These are phyloP conservation scores for Lanmaoa rubissima DNA, from an alignment of 768 basidiomycete species.

Conservation along the genomic window DNA sequence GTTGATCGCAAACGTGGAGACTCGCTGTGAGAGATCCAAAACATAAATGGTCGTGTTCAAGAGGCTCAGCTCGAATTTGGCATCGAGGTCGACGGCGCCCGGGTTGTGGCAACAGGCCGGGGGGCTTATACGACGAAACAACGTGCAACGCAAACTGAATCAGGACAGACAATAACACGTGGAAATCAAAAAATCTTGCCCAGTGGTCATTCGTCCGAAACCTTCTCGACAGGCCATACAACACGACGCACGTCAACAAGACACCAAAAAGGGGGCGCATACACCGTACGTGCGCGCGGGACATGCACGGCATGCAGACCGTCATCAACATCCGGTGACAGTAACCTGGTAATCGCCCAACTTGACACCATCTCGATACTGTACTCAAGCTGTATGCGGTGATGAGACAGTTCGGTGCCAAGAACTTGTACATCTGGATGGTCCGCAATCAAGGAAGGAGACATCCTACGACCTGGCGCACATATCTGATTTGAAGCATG, in stretches of 20 bases:
- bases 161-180: constrained; percentile 88
- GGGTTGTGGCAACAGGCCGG: constrained; percentile 38
- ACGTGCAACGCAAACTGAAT: constrained; percentile 95
- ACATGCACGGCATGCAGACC: constrained; percentile 97
- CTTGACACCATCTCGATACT: constrained; percentile 98
- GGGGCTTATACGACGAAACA: constrained; percentile 42
- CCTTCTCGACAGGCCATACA: constrained; percentile 92
- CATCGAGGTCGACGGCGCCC: constrained; percentile 87
- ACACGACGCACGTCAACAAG: not conserved
- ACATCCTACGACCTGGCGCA: too few species aligned
- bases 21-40: constrained; percentile 92
- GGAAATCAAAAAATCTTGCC: constrained; percentile 97
- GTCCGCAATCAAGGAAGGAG: constrained; percentile 38
- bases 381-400: constrained; percentile 98
- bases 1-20: constrained; percentile 98
- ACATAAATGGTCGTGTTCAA: constrained; percentile 97
- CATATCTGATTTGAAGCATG: too few species aligned
- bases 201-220: constrained; percentile 89
- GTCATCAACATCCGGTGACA: constrained; percentile 90
- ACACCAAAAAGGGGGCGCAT: not conserved
- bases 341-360: constrained; percentile 99
- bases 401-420: constrained; percentile 95
- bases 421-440: constrained; percentile 99
- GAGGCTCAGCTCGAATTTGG: constrained; percentile 92
- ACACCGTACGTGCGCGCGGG: constrained; percentile 81